Evolutionary conservation across 2,329 filamentous ascomycete species (phyloP).

Genomic region (Colletotrichum simmondsii): DNA sequence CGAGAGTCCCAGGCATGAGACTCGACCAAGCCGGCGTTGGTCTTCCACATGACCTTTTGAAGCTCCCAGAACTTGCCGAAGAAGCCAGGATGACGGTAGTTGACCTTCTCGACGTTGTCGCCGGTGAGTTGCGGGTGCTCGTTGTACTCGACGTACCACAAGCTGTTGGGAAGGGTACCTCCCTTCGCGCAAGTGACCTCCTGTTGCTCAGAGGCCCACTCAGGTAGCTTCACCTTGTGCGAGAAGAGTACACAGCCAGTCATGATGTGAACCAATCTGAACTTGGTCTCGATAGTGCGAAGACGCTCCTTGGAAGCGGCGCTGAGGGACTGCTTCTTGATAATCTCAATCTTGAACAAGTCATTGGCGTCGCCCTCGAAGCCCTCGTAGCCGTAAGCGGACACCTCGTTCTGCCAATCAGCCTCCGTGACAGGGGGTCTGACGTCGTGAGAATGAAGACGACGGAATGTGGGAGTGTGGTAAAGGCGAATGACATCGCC

Average conservation of each 20-base stretch:
- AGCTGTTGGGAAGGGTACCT: conserved; percentile 92
- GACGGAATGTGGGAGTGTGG: conserved; percentile 84
- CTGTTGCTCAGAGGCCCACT: conserved; percentile 98
- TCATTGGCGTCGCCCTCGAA: conserved; percentile 98
- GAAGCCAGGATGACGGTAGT: conserved; percentile 94
- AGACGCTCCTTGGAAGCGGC: conserved; percentile 83
- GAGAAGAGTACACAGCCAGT: conserved; percentile 96
- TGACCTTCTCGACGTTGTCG: conserved; percentile 87
- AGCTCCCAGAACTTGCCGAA: conserved; percentile 98
- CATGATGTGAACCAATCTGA: conserved; percentile 95
- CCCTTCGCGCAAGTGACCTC: conserved; percentile 97
- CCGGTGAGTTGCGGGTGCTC: conserved; percentile 78
- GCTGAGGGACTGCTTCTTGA: conserved; percentile 87
- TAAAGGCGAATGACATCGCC: conserved; percentile 86
- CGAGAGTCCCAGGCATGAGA: conserved; percentile 99
- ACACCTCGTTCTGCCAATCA: conserved; percentile 96
- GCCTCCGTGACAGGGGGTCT: conserved; percentile 86
- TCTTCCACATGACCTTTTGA: conserved; percentile 98
- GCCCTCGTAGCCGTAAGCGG: conserved; percentile 96
- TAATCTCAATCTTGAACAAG: conserved; percentile 92
- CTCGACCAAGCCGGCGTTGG: conserved; percentile 94
- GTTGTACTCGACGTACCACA: conserved; percentile 97
- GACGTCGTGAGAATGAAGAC: conserved; percentile 95
- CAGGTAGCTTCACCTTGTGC: conserved; percentile 98
- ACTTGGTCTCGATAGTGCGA: conserved; percentile 96